Conservation (phyloP, 2,329 filamentous ascomycete species). For the Aspergillus aculeatus region DNA sequence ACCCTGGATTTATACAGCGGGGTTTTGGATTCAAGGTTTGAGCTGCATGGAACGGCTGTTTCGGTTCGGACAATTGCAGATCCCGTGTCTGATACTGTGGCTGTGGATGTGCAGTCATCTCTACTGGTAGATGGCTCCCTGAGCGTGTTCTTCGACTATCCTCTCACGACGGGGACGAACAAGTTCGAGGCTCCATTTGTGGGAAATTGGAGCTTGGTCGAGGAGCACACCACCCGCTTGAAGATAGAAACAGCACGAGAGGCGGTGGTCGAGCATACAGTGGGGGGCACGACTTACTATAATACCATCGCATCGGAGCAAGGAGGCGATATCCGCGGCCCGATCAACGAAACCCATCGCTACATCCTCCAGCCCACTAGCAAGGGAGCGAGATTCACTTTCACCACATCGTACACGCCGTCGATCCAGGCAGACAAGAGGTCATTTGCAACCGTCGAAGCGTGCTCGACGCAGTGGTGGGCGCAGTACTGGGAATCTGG, state of each 20-base stretch:
- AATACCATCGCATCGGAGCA: not conserved
- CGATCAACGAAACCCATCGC: not conserved
- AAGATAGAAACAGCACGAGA: no score
- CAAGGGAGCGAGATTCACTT: not conserved
- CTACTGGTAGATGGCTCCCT: slow-evolving; percentile 41
- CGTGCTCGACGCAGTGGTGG: slow-evolving; percentile 44
- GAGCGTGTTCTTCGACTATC: slow-evolving; percentile 55
- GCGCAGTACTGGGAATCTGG: slow-evolving; percentile 51
- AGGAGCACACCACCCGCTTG: slow-evolving; percentile 24
- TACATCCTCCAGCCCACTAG: not conserved
- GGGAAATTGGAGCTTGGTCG: slow-evolving; percentile 50
- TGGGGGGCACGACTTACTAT: slow-evolving; percentile 5
- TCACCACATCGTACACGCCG: not conserved
- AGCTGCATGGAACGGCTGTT: not conserved
- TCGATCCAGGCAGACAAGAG: not conserved
- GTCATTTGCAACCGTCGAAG: slow-evolving; percentile 18
- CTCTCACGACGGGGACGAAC: slow-evolving; percentile 46
- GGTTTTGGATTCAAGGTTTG: slow-evolving; percentile 4
- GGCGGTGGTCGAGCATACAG: not conserved
- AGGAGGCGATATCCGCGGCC: not conserved
- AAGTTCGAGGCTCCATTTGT: slow-evolving; percentile 59
- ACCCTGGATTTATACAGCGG: slow-evolving; percentile 9
- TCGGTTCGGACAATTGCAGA: not conserved
- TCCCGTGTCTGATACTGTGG: slow-evolving; percentile 17
- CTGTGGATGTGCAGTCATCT: slow-evolving; percentile 36